Evolutionary conservation across 2,329 filamentous ascomycete species (phyloP).

Genomic region (Allantophomopsis lycopodina): DNA sequence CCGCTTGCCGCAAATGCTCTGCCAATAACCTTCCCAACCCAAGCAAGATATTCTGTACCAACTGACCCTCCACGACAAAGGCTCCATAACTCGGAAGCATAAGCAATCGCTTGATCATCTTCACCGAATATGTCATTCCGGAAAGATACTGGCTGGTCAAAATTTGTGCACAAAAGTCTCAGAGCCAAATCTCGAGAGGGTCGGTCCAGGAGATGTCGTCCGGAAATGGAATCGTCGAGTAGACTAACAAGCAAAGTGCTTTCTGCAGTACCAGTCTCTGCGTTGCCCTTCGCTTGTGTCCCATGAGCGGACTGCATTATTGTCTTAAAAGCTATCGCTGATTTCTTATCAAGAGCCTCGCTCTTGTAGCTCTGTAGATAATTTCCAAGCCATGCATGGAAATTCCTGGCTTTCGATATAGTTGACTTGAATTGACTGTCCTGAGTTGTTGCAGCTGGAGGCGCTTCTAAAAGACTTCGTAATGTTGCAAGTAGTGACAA

Average conservation of each 20-base stretch:
- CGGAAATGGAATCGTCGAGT: conserved; percentile 54
- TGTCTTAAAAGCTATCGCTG: conserved; percentile 43
- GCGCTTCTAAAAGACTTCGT: conserved; percentile 59
- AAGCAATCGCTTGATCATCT: conserved; percentile 47
- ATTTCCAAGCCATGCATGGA: conserved; percentile 65
- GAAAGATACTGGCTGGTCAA: conserved; percentile 43
- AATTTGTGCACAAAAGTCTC: conserved; percentile 61
- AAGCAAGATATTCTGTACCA: conserved; percentile 60
- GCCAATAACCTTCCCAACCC: conserved; percentile 77
- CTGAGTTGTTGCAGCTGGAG: conserved; percentile 69
- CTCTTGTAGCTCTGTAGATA: conserved; percentile 54
- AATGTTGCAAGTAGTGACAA: conserved; percentile 71
- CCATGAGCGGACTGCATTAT: conserved; percentile 58
- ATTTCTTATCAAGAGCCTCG: conserved; percentile 14
- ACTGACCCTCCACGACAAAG: conserved; percentile 53
- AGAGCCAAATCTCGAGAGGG: conserved; percentile 59
- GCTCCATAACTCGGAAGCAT: conserved; percentile 60
- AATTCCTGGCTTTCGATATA: conserved; percentile 59
- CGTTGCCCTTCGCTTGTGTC: conserved; percentile 55
- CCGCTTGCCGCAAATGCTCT: conserved; percentile 71
- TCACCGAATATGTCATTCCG: conserved; percentile 54
- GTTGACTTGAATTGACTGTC: conserved; percentile 71
- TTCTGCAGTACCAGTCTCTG: conserved; percentile 57
- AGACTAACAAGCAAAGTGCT: conserved; percentile 69
- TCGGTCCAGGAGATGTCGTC: conserved; percentile 51